A percentile compares a stretch with the other conserved stretches of the same genome.
phyloP scores from a whole-genome alignment of 1,284 basidiomycete species.

The Ustilago sp. region DNA sequence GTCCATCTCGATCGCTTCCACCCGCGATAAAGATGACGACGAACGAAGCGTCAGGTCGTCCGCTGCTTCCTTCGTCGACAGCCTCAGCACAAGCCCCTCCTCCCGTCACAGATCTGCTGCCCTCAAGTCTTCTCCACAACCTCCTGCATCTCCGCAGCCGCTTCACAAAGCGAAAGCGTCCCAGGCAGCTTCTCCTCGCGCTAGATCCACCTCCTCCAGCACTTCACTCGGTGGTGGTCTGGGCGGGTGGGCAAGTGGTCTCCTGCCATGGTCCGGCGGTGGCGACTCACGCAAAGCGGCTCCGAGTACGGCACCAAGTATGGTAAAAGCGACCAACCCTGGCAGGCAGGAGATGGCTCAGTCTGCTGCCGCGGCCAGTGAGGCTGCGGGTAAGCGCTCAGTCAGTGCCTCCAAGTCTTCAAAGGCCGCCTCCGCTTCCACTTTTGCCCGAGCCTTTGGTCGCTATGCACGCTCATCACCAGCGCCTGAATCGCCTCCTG shows the following conservation, averaged over 20 bases:
- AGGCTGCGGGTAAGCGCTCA: conserved; percentile 25
- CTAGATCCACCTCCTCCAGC: conserved; percentile 37
- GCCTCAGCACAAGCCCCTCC: conserved; percentile 32
- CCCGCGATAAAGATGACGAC: conserved; percentile 25
- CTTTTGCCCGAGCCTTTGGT: conserved; percentile 55
- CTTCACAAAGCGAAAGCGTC: conserved; percentile 27
- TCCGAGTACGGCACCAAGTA: conserved; percentile 45
- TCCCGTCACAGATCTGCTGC: conserved; percentile 17
- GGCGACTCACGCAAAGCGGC: conserved; percentile 43
- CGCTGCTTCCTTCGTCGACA: conserved; percentile 24
- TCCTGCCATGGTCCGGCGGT: conserved; percentile 50
- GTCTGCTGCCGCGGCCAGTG: conserved; percentile 15
- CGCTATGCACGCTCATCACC: conserved; percentile 60
- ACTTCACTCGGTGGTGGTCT: conserved; percentile 26
- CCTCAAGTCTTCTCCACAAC: conserved; percentile 22
- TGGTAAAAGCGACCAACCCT: conserved; percentile 51
- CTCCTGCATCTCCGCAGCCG: conserved; percentile 31
- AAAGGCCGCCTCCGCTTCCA: conserved; percentile 45
- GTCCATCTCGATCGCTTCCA: conserved; percentile 35
- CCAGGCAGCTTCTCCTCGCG: conserved; percentile 20
- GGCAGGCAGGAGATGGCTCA: conserved; percentile 40
- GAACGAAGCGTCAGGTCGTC: conserved; percentile 37
- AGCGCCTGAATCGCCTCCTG: conserved; percentile 38
- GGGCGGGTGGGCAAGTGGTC: conserved; percentile 55
- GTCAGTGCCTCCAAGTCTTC: conserved; percentile 29